Base-by-base conservation (phyloP, 1,284 basidiomycete species). In the Melampsora americana region DNA sequence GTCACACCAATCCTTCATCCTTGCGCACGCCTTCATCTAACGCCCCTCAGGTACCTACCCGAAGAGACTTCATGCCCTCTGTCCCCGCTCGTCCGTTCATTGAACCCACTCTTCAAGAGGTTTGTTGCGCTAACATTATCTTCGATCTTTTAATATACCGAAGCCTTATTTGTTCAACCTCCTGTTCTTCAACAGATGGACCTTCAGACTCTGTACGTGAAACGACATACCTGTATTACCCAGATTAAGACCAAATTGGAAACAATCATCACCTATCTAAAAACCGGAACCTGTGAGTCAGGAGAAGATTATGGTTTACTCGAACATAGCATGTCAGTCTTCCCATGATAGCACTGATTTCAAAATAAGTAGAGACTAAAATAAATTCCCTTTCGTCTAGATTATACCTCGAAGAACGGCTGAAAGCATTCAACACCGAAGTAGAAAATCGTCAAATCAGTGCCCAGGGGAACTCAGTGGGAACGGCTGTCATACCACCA, bases 291-390 rank as follows among this genome's bases (percentile, higher is more conserved):
- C 16, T 74, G 65, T 32, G 32, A 30, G 18, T 42, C 71, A 39
- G 71, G 64, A 44, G 71, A 74, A 53, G 71, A 74, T 44, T 61
- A 42, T 30, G 71, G 71, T 23, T 67, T 53, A 66, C 59, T 74
- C 30, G 32, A 53, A 6, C 48, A 74, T 35, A 66, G 62, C 26
- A 67, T 56, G 71, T 74, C 66, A 30, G 39, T 48, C 28, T 23
- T 26, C 46, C 1, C 53, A 16, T 65, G 28, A n/a, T 35, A 5
- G 46, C 20, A 59, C 18, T 20, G 4, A 59, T 26, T 5, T 59
- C 16, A 1, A 59, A 56, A 26, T 23, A 59, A 59, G 56, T 16
- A 26, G 7, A 12, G 14, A 18, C 16, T 44, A 5, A 44, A 44
- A 44, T 44, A 30, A 59, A n/a, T 11, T 59, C 28, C 14, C 23